Conservation (phyloP, 441 rosid species). For the Melastoma candidum region DNA sequence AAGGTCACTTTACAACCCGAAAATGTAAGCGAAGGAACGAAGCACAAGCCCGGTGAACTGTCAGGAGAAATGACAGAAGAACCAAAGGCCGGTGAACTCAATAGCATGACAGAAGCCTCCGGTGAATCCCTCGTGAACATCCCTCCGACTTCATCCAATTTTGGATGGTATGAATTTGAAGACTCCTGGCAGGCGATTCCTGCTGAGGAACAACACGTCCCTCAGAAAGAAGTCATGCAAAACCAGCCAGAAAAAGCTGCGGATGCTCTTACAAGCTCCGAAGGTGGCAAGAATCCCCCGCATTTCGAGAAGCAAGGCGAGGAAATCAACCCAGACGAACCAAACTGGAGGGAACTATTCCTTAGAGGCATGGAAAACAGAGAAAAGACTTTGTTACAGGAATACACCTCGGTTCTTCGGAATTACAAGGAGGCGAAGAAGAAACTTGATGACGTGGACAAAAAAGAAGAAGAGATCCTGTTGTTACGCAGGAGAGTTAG, state of each 20-base stretch:
- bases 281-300: conserved; percentile 7
- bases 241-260: no score
- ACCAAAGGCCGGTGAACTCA: no score
- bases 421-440: conserved; percentile 67
- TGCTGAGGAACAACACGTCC: no score
- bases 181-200: no score
- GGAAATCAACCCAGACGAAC: conserved; percentile 33
- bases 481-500: conserved; percentile 44
- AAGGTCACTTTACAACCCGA: no score
- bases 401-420: conserved; percentile 57
- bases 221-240: no score
- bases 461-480: conserved; percentile 59
- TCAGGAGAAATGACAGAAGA: neutral
- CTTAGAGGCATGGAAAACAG: conserved; percentile 46
- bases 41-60: conserved; percentile 7
- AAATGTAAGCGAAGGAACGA: neutral
- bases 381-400: conserved; percentile 44
- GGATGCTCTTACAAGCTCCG: no score
- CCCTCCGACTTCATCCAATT: no score
- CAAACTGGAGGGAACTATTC: conserved; percentile 52
- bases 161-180: no score
- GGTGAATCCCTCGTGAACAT: no score
- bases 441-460: conserved; percentile 38
- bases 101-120: no score
- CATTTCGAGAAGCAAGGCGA: conserved; percentile 10